These are phyloP conservation scores for Beta vulgaris DNA, from an alignment of 148 eudicot species.

Conservation along the genomic window DNA sequence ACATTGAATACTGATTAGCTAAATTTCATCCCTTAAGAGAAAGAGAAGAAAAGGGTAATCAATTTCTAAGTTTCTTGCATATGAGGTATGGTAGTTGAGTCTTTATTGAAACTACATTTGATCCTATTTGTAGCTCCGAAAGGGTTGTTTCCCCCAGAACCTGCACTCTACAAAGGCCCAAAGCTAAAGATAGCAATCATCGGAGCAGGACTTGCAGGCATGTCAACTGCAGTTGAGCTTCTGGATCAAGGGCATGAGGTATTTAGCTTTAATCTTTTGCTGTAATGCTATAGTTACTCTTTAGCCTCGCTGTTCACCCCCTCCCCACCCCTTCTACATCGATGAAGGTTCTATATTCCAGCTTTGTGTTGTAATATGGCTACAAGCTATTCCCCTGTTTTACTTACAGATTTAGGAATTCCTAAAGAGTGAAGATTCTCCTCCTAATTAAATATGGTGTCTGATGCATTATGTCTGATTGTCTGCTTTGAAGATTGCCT, in stretches of 20 bases:
- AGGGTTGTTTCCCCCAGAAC: constrained; percentile 97
- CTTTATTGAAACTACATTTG: constrained; percentile 6
- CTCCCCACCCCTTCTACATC: too few species aligned
- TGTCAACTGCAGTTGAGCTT: constrained; percentile 99
- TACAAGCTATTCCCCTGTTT: too few species aligned
- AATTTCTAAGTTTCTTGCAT: not conserved
- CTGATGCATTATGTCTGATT: not conserved
- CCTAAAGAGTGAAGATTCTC: not conserved
- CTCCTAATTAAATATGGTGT: not conserved
- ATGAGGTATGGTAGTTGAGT: not conserved
- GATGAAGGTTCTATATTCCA: not conserved
- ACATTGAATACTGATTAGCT: not conserved
- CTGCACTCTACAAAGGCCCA: constrained; percentile 79
- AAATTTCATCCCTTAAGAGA: too few species aligned
- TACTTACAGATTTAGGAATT: too few species aligned
- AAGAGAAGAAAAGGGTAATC: too few species aligned
- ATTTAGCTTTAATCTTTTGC: not conserved
- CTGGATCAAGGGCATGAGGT: constrained; percentile 99
- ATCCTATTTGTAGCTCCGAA: constrained; percentile 73
- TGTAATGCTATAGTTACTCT: too few species aligned
- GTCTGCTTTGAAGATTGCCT: not conserved
- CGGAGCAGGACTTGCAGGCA: constrained; percentile 98
- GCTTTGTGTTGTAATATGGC: not conserved
- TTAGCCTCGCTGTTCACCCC: too few species aligned
- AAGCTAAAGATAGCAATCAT: constrained; percentile 95